Evolutionary conservation across 2,329 filamentous ascomycete genomes (phyloP), one percentile per base, ranked within the genome.

Genomic region (Colletotrichum theobromicola): DNA sequence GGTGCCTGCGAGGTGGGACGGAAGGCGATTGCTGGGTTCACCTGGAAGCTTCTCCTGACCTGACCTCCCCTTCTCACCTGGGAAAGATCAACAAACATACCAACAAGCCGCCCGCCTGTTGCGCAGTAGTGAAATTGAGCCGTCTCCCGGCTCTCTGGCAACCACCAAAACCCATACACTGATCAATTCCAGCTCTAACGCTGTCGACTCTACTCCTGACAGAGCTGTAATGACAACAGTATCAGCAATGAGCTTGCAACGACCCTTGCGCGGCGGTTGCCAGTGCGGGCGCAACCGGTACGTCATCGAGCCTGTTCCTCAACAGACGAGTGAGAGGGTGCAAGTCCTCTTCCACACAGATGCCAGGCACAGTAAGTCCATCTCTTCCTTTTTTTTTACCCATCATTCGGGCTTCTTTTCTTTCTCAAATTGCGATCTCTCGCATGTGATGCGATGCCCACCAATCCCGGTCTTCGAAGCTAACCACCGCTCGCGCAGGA

Each of bases 251-350:
- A 72, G 81, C 80, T 81, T 83, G 65, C 81, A 84, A 72, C 85
- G 90, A 75, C 88, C 89, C 50, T 89, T 98, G 72, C 91, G 90
- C 77, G 95, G 95, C 79, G 91, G 92, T 77, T 98, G 96, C 86
- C 92, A 93, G 67, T 98, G 96, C 83, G 95, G 95, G 72, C 92
- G 96, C 75, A 98, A 97, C 81, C 90, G 93, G 81, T 98, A 98
- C 85, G 88, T 92, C 72, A 91, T 98, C 78, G 85, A 90, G 60
- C 42, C 42, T 50, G 88, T 96, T 28, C 95, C 95, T 2, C 82
- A 87, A 24, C 84, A 88, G 78, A 86, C 89, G 53, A 84, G 86
- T 50, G 85, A 91, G 37, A 84, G 89, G 65, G 91, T 93, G 18
- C 89, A 92, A 77, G 91, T 97, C 26, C 90, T 95, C 76, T 97